phyloP scores from a whole-genome alignment of 148 eudicot species.

The Cornus florida region DNA sequence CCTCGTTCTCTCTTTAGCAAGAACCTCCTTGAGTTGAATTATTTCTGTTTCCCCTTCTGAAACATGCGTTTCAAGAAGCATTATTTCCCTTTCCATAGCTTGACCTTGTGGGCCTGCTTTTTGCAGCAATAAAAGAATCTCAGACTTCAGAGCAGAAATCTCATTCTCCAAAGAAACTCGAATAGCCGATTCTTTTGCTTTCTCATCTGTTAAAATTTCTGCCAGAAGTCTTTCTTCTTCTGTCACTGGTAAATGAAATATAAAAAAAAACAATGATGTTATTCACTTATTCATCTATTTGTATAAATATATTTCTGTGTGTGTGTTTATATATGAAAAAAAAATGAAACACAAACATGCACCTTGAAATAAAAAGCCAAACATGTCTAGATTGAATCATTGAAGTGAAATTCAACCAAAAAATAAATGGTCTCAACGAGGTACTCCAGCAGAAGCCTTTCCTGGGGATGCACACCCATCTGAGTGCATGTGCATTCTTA shows the following conservation, averaged over 20 bases:
- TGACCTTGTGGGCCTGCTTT: slow-evolving; percentile 18
- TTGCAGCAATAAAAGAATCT: slow-evolving; percentile 24
- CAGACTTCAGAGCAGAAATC: slow-evolving; percentile 38
- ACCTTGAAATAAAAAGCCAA: background rate
- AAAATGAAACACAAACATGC: background rate
- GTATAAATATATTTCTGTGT: background rate
- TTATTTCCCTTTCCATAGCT: slow-evolving; percentile 32
- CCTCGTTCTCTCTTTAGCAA: slow-evolving; percentile 34
- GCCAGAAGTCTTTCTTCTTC: slow-evolving; percentile 43
- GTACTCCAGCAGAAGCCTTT: background rate
- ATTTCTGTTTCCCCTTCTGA: slow-evolving; percentile 49
- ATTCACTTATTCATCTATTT: background rate
- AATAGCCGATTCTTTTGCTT: slow-evolving; percentile 31
- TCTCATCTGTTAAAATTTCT: slow-evolving; percentile 34
- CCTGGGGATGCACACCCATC: background rate
- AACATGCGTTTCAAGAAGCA: slow-evolving; percentile 32
- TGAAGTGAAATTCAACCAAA: background rate
- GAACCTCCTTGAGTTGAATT: slow-evolving; percentile 37
- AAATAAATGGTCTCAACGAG: background rate
- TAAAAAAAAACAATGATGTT: background rate
- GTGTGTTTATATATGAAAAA: background rate
- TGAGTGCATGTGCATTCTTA: background rate
- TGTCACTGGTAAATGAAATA: slow-evolving; percentile 38
- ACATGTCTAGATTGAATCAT: background rate
- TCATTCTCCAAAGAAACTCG: slow-evolving; percentile 52